A percentile compares a stretch with the other conserved stretches of the same genome.
These are phyloP conservation scores for Dalbergia cultrata DNA, from an alignment of 306 rosid genomes.

Conservation along the genomic window DNA sequence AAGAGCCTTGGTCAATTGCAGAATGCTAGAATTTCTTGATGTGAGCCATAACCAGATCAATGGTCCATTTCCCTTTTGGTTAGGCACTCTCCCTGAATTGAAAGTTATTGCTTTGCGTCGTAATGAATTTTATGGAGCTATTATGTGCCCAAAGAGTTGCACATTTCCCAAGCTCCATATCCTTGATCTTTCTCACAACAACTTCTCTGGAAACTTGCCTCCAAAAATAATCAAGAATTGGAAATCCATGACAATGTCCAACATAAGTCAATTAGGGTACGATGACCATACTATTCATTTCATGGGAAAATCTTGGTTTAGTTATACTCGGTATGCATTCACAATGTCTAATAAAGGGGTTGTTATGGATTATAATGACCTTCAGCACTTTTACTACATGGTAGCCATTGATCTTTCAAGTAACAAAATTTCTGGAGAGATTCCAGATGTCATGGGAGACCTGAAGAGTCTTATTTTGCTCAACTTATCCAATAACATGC, in stretches of 20 bases:
- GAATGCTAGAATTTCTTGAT: conserved; percentile 38
- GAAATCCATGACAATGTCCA: conserved; percentile 23
- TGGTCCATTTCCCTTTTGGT: conserved; percentile 58
- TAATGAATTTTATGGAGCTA: conserved; percentile 30
- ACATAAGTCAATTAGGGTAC: conserved; percentile 5
- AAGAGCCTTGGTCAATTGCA: conserved; percentile 34
- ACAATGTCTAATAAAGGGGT: conserved; percentile 42
- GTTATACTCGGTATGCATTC: not conserved
- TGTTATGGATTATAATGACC: not conserved
- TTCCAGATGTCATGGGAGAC: conserved; percentile 30
- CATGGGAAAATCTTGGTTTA: not conserved
- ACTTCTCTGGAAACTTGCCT: conserved; percentile 36
- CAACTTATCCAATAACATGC: conserved; percentile 42
- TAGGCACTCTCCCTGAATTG: conserved; percentile 49
- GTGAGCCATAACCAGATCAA: conserved; percentile 31
- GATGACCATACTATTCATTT: not conserved
- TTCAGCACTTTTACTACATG: conserved; percentile 20
- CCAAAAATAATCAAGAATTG: not conserved
- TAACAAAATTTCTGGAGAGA: conserved; percentile 44
- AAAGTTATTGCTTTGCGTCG: conserved; percentile 11
- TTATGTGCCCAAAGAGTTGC: not conserved
- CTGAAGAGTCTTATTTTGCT: conserved; percentile 25
- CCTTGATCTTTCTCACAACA: conserved; percentile 46
- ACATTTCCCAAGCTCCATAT: conserved; percentile 44
- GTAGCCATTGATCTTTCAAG: conserved; percentile 44